Evolutionary conservation across 1,284 basidiomycete species (phyloP).

Genomic region (Ceratobasidium sp.): DNA sequence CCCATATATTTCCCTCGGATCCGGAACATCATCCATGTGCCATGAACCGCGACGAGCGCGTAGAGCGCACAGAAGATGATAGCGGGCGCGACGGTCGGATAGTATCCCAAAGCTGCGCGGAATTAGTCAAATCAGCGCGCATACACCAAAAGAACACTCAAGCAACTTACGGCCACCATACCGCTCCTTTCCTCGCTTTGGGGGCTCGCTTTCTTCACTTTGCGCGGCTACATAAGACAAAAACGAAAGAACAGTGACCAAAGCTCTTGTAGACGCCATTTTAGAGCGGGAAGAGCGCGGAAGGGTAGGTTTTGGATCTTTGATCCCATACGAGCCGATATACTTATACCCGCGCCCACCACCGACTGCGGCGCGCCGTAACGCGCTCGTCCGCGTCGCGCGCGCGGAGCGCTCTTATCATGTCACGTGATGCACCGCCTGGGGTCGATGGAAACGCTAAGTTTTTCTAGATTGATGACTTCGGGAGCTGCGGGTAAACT

Average conservation of each 20-base stretch:
- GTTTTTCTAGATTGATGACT: neutral
- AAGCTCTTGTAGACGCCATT: neutral
- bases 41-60: constrained; percentile 1
- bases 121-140: neutral
- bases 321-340: neutral
- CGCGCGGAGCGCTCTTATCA: neutral
- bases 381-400: neutral
- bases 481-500: neutral
- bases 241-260: neutral
- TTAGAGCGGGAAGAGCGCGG: constrained; percentile 5
- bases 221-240: constrained; percentile 5
- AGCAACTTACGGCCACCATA: constrained; percentile 5
- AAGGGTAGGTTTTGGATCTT: neutral
- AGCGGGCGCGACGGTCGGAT: neutral
- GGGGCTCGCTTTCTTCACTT: neutral
- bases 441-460: neutral
- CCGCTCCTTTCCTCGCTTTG: neutral
- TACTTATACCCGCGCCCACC: neutral
- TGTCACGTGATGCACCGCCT: constrained; percentile 11
- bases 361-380: neutral
- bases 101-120: constrained; percentile 28
- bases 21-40: constrained; percentile 5
- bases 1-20: constrained; percentile 15
- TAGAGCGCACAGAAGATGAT: constrained; percentile 26
- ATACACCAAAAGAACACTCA: neutral